Base-by-base conservation (phyloP, 192 early-diverging fungal genomes). In the Chytriomyces hyalinus region DNA sequence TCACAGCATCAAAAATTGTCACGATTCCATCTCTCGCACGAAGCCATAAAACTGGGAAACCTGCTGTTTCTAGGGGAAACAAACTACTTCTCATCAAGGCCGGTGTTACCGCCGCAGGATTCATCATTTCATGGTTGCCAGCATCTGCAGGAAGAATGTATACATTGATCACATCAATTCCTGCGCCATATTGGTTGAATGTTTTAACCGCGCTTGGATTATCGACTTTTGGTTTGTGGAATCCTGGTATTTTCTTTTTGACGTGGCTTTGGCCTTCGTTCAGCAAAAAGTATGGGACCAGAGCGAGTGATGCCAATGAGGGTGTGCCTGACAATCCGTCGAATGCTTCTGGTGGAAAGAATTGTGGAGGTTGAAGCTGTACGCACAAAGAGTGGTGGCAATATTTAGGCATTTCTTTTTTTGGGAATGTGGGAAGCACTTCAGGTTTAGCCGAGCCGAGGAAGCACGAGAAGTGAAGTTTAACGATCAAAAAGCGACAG, bases 221-320 rank as follows among this genome's bases (percentile, higher is more conserved):
- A 28, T 49, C 70, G 6, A 60, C 45, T 4, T 60, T 11, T 60
- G 70, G 70, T 6, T 26, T 53, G 15, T 72, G 70, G 70, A 72
- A 72, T 28, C 11, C n/a, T 4, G 70, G 70, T 17, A 45, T 59
- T 6, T 72, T 72, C 45, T 72, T 72, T 43, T 9, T 72, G 5
- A 15, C 70, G 3, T 51, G 17, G 15, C 59, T 59, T 72, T 72
- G 49, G 70, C 3, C 67, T 5, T 17, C 36, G 1, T 36, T 36
- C 36, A 36, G 36, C 36, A 36, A 36, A 36, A 36, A 36, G 0
- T 36, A 36, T 36, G 36, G 36, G 4, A 36, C 36, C 36, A 2
- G 36, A 36, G 36, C 36, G 36, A 36, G 36, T 36, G 36, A 2
- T 36, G 0, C 4, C 36, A 36, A 36, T 36, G 36, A 36, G 36